phyloP scores from a whole-genome alignment of 176 grass and related monocot species.

The Aegilops umbellulata region DNA sequence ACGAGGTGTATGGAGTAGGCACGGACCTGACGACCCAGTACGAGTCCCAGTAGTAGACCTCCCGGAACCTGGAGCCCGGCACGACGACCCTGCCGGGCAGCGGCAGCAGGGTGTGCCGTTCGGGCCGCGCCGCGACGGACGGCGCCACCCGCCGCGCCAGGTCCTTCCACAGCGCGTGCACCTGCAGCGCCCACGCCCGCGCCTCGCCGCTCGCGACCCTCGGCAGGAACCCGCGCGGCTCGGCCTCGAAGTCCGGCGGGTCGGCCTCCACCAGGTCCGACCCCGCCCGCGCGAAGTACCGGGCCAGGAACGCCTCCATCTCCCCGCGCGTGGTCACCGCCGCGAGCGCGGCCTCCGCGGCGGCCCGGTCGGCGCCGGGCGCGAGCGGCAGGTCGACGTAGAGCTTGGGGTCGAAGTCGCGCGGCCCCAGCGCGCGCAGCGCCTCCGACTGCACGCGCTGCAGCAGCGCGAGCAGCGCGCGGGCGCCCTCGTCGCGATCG shows the following conservation, averaged over 20 bases:
- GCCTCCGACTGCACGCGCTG: constrained; percentile 72
- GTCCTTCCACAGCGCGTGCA: constrained; percentile 83
- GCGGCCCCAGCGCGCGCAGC: constrained; percentile 39
- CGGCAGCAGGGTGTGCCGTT: constrained; percentile 74
- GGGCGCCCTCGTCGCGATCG: neutral
- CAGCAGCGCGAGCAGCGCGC: constrained; percentile 63
- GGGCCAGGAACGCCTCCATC: constrained; percentile 40
- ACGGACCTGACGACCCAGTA: constrained; percentile 87
- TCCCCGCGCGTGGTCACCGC: constrained; percentile 34
- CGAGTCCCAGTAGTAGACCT: constrained; percentile 99
- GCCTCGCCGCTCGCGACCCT: constrained; percentile 54
- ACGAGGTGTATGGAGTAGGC: neutral
- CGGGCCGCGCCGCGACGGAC: constrained; percentile 39
- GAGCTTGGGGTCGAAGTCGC: constrained; percentile 78
- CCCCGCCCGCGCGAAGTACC: constrained; percentile 49
- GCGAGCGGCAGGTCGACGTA: constrained; percentile 91
- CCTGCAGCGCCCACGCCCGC: constrained; percentile 76
- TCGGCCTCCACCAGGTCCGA: constrained; percentile 60
- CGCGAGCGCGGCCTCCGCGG: constrained; percentile 41
- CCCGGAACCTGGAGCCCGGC: constrained; percentile 79
- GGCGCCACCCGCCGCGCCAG: constrained; percentile 49
- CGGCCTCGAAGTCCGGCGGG: constrained; percentile 52
- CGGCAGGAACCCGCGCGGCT: constrained; percentile 76
- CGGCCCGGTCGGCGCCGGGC: constrained; percentile 27
- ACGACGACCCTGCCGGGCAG: constrained; percentile 55